Evolutionary conservation across 768 basidiomycete species (phyloP).

Genomic region (Rhodotorula graminis): DNA sequence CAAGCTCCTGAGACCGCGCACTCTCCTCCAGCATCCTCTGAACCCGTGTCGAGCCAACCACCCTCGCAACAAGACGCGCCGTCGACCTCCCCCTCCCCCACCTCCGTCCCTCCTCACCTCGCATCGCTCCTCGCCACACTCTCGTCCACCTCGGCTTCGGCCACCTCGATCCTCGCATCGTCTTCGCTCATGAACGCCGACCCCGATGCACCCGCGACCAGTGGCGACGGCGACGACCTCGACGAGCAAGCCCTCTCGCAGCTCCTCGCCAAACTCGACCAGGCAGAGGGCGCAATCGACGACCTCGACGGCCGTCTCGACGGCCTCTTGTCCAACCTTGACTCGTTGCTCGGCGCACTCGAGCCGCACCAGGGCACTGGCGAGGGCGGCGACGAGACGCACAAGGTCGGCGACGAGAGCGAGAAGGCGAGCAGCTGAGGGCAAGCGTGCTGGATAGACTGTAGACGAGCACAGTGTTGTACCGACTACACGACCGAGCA

Average conservation of each 20-base stretch:
- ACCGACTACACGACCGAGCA: too few relatives aligned
- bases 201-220: too few relatives aligned
- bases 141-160: background rate
- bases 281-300: constrained; percentile 11
- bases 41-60: background rate
- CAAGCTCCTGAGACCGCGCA: background rate
- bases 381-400: background rate
- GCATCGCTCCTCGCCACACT: constrained; percentile 7
- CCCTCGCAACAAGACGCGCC: background rate
- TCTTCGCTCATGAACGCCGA: background rate
- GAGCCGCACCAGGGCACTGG: background rate
- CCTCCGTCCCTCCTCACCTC: constrained; percentile 6
- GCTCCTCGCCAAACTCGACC: constrained; percentile 12
- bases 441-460: too few relatives aligned
- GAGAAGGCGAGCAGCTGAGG: too few relatives aligned
- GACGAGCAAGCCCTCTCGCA: background rate
- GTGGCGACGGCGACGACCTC: constrained; percentile 13
- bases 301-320: constrained; percentile 26
- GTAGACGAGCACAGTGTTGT: too few relatives aligned
- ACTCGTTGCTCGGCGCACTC: constrained; percentile 2
- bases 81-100: background rate
- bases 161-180: background rate
- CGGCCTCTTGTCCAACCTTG: constrained; percentile 13
- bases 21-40: background rate
- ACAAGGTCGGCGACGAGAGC: background rate